Evolutionary conservation across 768 basidiomycete genomes (phyloP).

Genomic region (Lactifluus rugatus): DNA sequence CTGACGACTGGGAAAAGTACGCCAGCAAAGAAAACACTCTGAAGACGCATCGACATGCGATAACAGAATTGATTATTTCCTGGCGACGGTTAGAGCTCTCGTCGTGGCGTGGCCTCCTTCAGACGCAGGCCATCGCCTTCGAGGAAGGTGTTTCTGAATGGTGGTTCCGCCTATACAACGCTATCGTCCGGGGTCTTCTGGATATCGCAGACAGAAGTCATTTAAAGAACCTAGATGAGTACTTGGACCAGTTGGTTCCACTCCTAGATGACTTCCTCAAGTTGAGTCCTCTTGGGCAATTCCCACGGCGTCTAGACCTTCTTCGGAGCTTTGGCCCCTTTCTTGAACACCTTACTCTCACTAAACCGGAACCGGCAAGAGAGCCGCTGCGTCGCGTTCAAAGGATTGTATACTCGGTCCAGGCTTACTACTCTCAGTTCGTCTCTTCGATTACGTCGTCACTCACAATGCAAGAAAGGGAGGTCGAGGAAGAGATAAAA

Average conservation of each 20-base stretch:
- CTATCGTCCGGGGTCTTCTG: slow-evolving; percentile 53
- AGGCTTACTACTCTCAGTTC: slow-evolving; percentile 58
- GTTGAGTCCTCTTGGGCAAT: slow-evolving; percentile 78
- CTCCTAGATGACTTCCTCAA: slow-evolving; percentile 75
- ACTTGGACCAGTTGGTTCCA: slow-evolving; percentile 58
- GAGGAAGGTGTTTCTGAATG: slow-evolving; percentile 48
- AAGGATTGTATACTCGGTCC: slow-evolving; percentile 51
- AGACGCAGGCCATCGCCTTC: slow-evolving; percentile 49
- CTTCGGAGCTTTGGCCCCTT: slow-evolving; percentile 58
- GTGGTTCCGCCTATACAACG: slow-evolving; percentile 90
- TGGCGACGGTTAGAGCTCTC: slow-evolving; percentile 88
- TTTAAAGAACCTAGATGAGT: slow-evolving; percentile 32
- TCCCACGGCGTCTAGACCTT: slow-evolving; percentile 52
- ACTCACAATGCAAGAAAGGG: slow-evolving; percentile 46
- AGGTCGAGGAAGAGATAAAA: slow-evolving; percentile 70
- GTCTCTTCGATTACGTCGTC: slow-evolving; percentile 34
- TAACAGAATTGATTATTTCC: slow-evolving; percentile 67
- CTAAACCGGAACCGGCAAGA: slow-evolving; percentile 27
- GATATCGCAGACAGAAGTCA: slow-evolving; percentile 36
- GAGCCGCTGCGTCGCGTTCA: slow-evolving; percentile 40
- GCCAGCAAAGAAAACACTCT: slow-evolving; percentile 88
- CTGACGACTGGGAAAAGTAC: slow-evolving; percentile 94
- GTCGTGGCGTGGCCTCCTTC: slow-evolving; percentile 76
- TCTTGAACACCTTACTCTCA: slow-evolving; percentile 29
- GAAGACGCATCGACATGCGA: slow-evolving; percentile 48